Base-by-base conservation (phyloP, 768 basidiomycete genomes). In the Tricholoma matsutake region DNA sequence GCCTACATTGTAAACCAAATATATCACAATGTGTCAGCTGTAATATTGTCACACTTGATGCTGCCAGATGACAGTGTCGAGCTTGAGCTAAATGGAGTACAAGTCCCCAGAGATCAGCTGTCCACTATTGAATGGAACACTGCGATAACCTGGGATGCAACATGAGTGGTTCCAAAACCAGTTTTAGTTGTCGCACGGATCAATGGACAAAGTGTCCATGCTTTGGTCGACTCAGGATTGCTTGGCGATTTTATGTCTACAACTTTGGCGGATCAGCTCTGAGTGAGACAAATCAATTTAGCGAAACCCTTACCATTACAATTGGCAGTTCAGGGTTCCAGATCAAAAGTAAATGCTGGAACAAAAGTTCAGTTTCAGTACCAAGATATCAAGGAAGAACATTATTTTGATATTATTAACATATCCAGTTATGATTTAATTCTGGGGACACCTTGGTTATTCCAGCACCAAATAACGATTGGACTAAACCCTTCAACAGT, bases 341-440 rank as follows among this genome's bases (percentile, higher is more conserved):
- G n/a, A n/a, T n/a, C n/a, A n/a, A n/a, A n/a, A n/a, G n/a, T n/a
- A n/a, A n/a, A n/a, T n/a, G n/a, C n/a, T n/a, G n/a, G n/a, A n/a
- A n/a, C n/a, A n/a, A n/a, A n/a, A n/a, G n/a, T n/a, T n/a, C n/a
- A n/a, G n/a, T n/a, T n/a, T n/a, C n/a, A n/a, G n/a, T n/a, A n/a
- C n/a, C n/a, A n/a, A n/a, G n/a, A n/a, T 52, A 8, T 61, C 1
- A 35, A 18, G 20, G 49, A 49, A 62, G 52, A 69, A 14, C 37
- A 69, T 0, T 61, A 67, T 1, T 79, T 81, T 53, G 71, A 81
- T 61, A 63, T 80, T 0, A 69, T 73, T 0, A 81, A 81, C 53
- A 7, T 80, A 0, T 67, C 74, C 0, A 69, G 64, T 3, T 80
- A 81, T 39, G 73, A 82, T n/a, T 3, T 75, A 0, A 75, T 79